These are phyloP conservation scores for Yamadazyma ubonensis DNA, from an alignment of 805 yeast genomes.

Conservation along the genomic window DNA sequence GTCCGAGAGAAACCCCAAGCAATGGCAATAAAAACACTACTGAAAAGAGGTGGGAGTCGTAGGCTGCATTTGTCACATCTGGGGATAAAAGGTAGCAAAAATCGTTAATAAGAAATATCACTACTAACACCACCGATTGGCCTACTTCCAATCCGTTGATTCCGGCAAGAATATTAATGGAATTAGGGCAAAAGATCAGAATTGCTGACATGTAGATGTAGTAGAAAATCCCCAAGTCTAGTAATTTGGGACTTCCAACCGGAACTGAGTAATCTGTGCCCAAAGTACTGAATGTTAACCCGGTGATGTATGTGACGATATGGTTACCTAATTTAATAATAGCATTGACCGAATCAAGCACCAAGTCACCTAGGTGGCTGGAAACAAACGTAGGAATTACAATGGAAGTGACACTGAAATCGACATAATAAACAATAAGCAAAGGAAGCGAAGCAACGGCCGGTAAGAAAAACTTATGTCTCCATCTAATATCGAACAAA, in stretches of 20 bases:
- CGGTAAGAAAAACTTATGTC: conserved; percentile 94
- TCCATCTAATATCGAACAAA: conserved; percentile 93
- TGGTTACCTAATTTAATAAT: conserved; percentile 31
- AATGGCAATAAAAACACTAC: conserved; percentile 80
- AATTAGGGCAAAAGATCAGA: conserved; percentile 92
- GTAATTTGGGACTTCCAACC: conserved; percentile 40
- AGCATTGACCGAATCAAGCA: conserved; percentile 21
- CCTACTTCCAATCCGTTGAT: conserved; percentile 96
- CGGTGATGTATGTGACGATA: conserved; percentile 31
- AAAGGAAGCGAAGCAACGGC: conserved; percentile 93
- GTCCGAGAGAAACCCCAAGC: conserved; percentile 75
- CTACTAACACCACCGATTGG: conserved; percentile 77
- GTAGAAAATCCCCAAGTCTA: conserved; percentile 79
- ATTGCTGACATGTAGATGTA: conserved; percentile 88
- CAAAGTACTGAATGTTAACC: conserved; percentile 39
- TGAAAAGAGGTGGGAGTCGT: conserved; percentile 80
- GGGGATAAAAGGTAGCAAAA: conserved; percentile 55
- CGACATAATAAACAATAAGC: conserved; percentile 86
- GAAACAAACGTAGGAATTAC: conserved; percentile 70
- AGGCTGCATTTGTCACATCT: conserved; percentile 50
- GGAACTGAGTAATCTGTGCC: conserved; percentile 36
- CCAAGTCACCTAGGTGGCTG: conserved; percentile 32
- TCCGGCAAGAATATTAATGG: conserved; percentile 94
- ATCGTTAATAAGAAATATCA: conserved; percentile 75
- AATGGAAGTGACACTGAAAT: conserved; percentile 87